Conservation (phyloP, 768 basidiomycete genomes). For the Hygrophoropsis aurantiaca region DNA sequence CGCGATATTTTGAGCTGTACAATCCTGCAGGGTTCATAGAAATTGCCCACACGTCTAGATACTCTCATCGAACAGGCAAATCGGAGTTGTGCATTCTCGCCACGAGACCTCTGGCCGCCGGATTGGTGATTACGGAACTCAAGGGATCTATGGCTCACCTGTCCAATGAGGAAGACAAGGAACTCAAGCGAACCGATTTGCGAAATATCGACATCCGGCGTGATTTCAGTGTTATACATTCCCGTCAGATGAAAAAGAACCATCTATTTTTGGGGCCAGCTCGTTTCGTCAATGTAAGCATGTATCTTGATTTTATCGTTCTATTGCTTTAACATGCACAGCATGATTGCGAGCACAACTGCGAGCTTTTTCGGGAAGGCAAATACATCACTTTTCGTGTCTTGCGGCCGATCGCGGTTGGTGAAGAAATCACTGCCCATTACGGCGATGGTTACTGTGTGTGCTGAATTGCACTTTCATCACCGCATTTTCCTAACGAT, state of each 20-base stretch:
- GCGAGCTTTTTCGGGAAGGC: constrained; percentile 85
- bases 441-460: constrained; percentile 90
- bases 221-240: constrained; percentile 91
- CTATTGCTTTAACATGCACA: constrained; percentile 34
- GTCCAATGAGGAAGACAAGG: constrained; percentile 82
- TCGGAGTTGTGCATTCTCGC: constrained; percentile 87
- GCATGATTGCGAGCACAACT: constrained; percentile 92
- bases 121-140: constrained; percentile 78
- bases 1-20: constrained; percentile 87
- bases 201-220: constrained; percentile 70
- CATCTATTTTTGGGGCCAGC: constrained; percentile 89
- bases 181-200: constrained; percentile 79
- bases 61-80: constrained; percentile 85
- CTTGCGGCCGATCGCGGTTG: constrained; percentile 71
- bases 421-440: constrained; percentile 88
- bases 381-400: constrained; percentile 88
- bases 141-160: constrained; percentile 91
- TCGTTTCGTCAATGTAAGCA: constrained; percentile 85
- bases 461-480: constrained; percentile 34
- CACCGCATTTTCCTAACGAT: constrained; percentile 28
- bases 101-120: constrained; percentile 65
- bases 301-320: constrained; percentile 1
- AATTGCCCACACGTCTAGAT: constrained; percentile 86
- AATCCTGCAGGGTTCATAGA: constrained; percentile 81
- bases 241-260: constrained; percentile 89